These are phyloP conservation scores for Funneliformis mosseae DNA, from an alignment of 192 early-diverging fungal species.

Conservation along the genomic window DNA sequence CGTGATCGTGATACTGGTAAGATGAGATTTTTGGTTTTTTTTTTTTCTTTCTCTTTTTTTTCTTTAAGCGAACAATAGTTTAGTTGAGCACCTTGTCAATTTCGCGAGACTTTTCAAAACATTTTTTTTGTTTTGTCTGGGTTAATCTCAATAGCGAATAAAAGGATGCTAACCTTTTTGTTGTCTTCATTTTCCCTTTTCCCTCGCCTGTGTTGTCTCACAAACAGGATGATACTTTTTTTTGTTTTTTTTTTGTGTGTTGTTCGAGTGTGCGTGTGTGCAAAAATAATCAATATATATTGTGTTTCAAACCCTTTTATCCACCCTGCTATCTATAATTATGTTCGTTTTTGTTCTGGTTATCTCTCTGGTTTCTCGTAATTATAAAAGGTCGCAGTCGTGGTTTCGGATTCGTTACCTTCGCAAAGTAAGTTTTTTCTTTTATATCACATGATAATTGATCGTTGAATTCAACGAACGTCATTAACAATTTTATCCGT, in stretches of 20 bases:
- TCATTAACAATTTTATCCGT: background rate
- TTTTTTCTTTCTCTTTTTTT: background rate
- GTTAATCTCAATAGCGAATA: background rate
- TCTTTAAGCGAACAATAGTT: conserved; percentile 6
- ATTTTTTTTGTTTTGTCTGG: background rate
- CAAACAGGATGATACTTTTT: conserved; percentile 16
- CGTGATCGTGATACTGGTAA: conserved; percentile 76
- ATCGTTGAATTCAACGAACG: conserved; percentile 21
- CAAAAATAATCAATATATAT: conserved; percentile 11
- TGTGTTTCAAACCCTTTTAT: conserved; percentile 9
- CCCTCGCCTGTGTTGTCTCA: conserved; percentile 8
- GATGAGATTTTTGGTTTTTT: background rate
- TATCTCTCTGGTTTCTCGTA: background rate
- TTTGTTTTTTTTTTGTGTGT: background rate
- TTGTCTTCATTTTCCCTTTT: conserved; percentile 16
- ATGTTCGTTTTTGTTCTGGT: conserved; percentile 28
- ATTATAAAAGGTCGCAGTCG: conserved; percentile 65
- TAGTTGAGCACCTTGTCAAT: background rate
- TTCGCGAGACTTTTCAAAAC: conserved; percentile 16
- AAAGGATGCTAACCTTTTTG: conserved; percentile 24
- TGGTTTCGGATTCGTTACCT: conserved; percentile 86
- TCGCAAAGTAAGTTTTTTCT: conserved; percentile 16
- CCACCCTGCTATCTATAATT: conserved; percentile 7
- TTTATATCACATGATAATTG: conserved; percentile 53
- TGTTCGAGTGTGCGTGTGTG: background rate